Evolutionary conservation across 805 yeast genomes (phyloP).

Genomic region (Starmerella ratchasimensis): DNA sequence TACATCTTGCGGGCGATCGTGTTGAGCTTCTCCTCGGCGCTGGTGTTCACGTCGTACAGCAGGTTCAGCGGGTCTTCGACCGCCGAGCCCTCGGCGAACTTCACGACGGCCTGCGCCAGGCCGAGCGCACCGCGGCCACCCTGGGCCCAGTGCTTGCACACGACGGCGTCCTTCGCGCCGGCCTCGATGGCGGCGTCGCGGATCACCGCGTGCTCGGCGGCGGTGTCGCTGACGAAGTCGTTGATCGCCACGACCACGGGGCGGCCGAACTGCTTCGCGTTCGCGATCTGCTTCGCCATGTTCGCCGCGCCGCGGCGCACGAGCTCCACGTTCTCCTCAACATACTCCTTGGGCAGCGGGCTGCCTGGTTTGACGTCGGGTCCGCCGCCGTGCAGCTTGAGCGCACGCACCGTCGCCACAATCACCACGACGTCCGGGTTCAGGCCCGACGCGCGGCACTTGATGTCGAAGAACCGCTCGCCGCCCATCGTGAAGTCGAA

Average conservation of each 20-base stretch:
- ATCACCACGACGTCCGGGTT: conserved; percentile 82
- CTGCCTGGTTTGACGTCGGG: conserved; percentile 93
- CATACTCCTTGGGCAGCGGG: conserved; percentile 68
- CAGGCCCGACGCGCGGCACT: conserved; percentile 83
- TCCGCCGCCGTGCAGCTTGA: conserved; percentile 94
- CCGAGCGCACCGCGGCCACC: conserved; percentile 86
- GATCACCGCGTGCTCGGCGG: conserved; percentile 64
- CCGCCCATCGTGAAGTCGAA: conserved; percentile 99
- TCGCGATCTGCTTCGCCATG: conserved; percentile 77
- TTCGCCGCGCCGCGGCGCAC: conserved; percentile 72
- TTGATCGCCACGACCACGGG: conserved; percentile 95
- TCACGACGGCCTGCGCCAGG: conserved; percentile 70
- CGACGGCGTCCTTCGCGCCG: conserved; percentile 88
- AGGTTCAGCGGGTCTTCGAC: conserved; percentile 34
- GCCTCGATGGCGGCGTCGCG: conserved; percentile 69
- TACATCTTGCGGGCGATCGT: conserved; percentile 80
- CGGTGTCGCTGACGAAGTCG: conserved; percentile 70
- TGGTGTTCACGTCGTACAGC: conserved; percentile 50
- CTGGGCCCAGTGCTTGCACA: conserved; percentile 86
- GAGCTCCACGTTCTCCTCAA: conserved; percentile 65
- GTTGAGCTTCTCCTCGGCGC: conserved; percentile 68
- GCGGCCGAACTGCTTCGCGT: conserved; percentile 69
- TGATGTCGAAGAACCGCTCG: conserved; percentile 89
- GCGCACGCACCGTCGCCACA: conserved; percentile 94
- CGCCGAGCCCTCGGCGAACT: too few relatives aligned